Evolutionary conservation across 768 basidiomycete species (phyloP).

Genomic region (Cystofilobasidium bisporidii): DNA sequence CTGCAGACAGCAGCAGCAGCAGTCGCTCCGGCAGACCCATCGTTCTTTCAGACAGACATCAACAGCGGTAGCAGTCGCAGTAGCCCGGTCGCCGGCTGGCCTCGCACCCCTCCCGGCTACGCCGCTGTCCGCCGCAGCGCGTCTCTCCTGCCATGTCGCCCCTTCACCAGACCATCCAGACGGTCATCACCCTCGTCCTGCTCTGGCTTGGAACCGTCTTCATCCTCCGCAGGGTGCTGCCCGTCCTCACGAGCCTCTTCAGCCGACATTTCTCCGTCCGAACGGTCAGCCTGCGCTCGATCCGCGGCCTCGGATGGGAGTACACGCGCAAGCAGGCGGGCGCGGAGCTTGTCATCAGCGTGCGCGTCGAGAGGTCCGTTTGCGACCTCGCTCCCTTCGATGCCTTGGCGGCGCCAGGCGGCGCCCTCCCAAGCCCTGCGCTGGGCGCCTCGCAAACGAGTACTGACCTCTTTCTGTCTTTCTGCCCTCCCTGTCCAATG

Average conservation of each 20-base stretch:
- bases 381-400: too few relatives aligned
- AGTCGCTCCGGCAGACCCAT: too few relatives aligned
- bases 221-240: conserved; percentile 16
- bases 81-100: not conserved
- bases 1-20: too few relatives aligned
- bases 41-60: too few relatives aligned
- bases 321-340: not conserved
- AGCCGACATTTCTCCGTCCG: conserved; percentile 7
- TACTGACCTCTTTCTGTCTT: too few relatives aligned
- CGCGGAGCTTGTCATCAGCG: conserved; percentile 1
- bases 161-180: not conserved
- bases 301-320: conserved; percentile 23
- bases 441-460: too few relatives aligned
- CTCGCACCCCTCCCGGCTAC: not conserved
- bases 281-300: conserved; percentile 14
- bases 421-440: too few relatives aligned
- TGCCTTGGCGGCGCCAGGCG: too few relatives aligned
- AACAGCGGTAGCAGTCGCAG: too few relatives aligned
- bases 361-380: conserved; percentile 6
- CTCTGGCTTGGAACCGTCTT: conserved; percentile 6
- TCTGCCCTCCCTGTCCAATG: not conserved
- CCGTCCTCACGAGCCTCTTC: conserved; percentile 3
- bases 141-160: not conserved
- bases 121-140: not conserved
- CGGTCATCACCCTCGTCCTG: conserved; percentile 9